Evolutionary conservation across 345 rosid species (phyloP), one percentile per base, ranked within the genome.

Genomic region (Nasturtium officinale): DNA sequence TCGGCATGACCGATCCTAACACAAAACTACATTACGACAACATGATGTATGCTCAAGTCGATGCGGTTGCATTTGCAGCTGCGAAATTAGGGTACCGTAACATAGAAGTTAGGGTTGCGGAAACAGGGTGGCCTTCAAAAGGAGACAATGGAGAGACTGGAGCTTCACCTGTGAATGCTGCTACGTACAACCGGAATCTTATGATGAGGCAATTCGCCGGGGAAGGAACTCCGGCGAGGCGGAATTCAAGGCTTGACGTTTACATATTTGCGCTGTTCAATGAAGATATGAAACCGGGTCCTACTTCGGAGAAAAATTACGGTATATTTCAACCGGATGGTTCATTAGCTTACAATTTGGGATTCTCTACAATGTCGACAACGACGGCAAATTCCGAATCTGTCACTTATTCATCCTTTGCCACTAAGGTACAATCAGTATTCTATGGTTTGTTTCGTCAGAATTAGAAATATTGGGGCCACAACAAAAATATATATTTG

Each of bases 91-190:
- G 97, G 28, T 90, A 77, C 72, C 67, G 43, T 15, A 85, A 85
- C 25, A 80, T 95, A 54, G 99, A 91, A 78, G 96, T 91, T 33
- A 75, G 86, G 74, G 96, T 95, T 46, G 86, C 96, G 0, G 99
- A 95, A 75, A 95, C 99, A 1, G 99, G 99, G 5, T 95, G 99
- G 99, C 99, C 99, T 0, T 91, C 99, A 0, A 88, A 86, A 77
- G 99, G 99, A 11, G 99, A 95, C 28, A n/a, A 60, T 0, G 51
- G 85, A 58, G 99, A 91, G 69, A 61, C 67, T 0, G 99, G 99
- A 4, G 99, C 99, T 5, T 84, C 90, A 0, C 60, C 80, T 11
- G 18, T 58, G 21, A 90, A 95, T 77, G 99, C 99, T 1, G 97
- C 96, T 5, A 37, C 71, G 11, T 91, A 90, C 51, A 91, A 87